Base-by-base conservation (phyloP, 2,329 filamentous ascomycete genomes). In the Cytospora leucostoma region DNA sequence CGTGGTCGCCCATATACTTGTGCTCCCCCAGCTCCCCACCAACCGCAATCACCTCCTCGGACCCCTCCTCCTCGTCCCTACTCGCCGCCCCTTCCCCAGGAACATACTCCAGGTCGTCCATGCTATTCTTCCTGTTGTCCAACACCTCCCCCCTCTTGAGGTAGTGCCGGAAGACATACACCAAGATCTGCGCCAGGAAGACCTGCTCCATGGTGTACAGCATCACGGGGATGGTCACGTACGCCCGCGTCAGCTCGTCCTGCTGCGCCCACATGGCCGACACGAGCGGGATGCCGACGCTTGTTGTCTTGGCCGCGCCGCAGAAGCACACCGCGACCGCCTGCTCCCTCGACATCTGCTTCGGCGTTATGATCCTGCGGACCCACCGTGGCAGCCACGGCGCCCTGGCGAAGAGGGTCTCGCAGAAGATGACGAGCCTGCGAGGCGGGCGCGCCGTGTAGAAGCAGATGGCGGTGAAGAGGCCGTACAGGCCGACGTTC, bases 321-420 rank as follows among this genome's bases (percentile, higher is more conserved):
- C 88, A 91, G 73, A 91, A 91, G 68, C 88, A 91, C 15, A 90
- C 84, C 0, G 89, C 88, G 56, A 91, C 83, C 0, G 88, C 84
- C 68, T 91, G 85, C 63, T 84, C 81, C 44, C 82, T 82, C 0
- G 81, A 75, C 71, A 90, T 79, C 69, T 81, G 84, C 40, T 80
- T 74, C 3, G 82, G 72, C 1, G 80, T 81, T 1, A 85, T n/a
- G 10, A 68, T 70, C 51, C 72, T 73, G 62, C 72, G 70, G 52
- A 76, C 7, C n/a, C 66, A 50, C 0, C 40, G 34, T 1, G 76
- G 77, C 11, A 77, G 67, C 56, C 63, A 67, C 1, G 55, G 61
- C 1, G 75, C 77, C 10, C 75, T 72, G 34, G 72, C 74, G 6
- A 80, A 61, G 13, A 67, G 56, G 2, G 69, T 65, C 60, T 79